Percentiles rank a stretch among this genome's conserved stretches.
Conservation (phyloP, 768 basidiomycete species). For the Kwoniella shandongensis region DNA sequence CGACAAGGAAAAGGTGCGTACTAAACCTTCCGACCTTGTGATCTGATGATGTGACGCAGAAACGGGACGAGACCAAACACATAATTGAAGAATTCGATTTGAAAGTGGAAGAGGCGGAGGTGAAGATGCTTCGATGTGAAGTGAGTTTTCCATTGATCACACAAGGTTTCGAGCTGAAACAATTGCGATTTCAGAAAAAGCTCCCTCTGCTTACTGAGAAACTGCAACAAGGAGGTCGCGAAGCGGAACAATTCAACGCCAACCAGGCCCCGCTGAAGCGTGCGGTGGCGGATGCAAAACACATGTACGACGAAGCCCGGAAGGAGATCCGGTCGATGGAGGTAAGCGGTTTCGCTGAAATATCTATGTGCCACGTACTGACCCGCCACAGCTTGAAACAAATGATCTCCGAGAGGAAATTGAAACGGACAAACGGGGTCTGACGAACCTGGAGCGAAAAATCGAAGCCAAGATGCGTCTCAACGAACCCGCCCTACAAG, state of each 20-base stretch:
- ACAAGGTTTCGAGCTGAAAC: no score
- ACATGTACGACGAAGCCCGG: constrained; percentile 1
- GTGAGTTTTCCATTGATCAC: constrained; percentile 58
- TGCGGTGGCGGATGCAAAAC: constrained; percentile 8
- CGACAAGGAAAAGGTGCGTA: constrained; percentile 55
- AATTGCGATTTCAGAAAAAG: not conserved
- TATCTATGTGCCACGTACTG: not conserved
- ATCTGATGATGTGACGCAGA: not conserved
- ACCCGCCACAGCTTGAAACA: constrained; percentile 63
- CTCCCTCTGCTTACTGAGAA: no score
- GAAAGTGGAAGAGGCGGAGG: constrained; percentile 54
- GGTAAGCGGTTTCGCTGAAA: constrained; percentile 4
- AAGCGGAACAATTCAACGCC: not conserved
- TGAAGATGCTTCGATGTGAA: constrained; percentile 44
- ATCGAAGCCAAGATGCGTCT: constrained; percentile 13
- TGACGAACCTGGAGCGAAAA: constrained; percentile 11
- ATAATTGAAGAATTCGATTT: not conserved
- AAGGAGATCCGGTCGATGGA: constrained; percentile 9
- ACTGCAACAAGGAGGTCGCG: constrained; percentile 2
- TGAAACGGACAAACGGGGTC: constrained; percentile 8
- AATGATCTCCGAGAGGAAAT: constrained; percentile 23
- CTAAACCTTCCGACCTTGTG: constrained; percentile 1
- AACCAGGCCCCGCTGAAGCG: constrained; percentile 6
- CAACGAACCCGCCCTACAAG: constrained; percentile 7
- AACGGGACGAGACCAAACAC: not conserved